Evolutionary conservation across 495 filamentous ascomycete genomes (phyloP).

Genomic region (Glonium stellatum): DNA sequence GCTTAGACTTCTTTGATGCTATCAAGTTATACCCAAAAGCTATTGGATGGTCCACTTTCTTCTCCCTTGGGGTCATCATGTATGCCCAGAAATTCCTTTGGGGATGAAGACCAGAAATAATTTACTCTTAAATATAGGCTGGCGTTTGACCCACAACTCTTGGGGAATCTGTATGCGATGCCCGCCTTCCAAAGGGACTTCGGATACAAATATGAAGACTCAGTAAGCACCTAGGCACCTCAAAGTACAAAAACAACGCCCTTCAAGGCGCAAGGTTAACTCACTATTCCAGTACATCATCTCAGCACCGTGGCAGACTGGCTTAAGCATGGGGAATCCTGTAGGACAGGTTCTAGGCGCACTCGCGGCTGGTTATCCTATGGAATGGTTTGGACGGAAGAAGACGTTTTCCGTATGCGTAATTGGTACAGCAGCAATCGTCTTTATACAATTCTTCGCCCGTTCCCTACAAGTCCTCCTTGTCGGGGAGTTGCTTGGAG

Average conservation of each 20-base stretch:
- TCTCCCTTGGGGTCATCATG: constrained; percentile 29
- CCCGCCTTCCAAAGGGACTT: constrained; percentile 35
- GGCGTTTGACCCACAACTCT: constrained; percentile 25
- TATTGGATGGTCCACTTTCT: constrained; percentile 25
- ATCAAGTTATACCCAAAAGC: constrained; percentile 23
- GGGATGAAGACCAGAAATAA: neutral
- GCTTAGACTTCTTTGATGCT: constrained; percentile 14
- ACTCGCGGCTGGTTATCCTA: constrained; percentile 30
- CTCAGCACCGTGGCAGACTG: constrained; percentile 33
- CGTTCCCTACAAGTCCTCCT: constrained; percentile 34
- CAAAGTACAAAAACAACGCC: neutral
- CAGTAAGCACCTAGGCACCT: neutral
- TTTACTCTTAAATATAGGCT: neutral
- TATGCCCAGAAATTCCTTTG: neutral
- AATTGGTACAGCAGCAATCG: constrained; percentile 37
- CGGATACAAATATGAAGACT: constrained; percentile 31
- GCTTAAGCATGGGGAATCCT: constrained; percentile 33
- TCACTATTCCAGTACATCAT: constrained; percentile 25
- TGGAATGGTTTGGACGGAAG: constrained; percentile 37
- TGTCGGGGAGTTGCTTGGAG: constrained; percentile 35
- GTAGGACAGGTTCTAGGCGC: constrained; percentile 37
- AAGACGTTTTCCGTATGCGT: constrained; percentile 34
- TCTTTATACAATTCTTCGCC: constrained; percentile 50
- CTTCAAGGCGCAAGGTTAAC: neutral
- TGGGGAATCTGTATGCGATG: constrained; percentile 35